Percentiles rank a stretch among this genome's conserved stretches.
Conservation (phyloP, 2,329 filamentous ascomycete genomes). For the Fusarium miscanthi region DNA sequence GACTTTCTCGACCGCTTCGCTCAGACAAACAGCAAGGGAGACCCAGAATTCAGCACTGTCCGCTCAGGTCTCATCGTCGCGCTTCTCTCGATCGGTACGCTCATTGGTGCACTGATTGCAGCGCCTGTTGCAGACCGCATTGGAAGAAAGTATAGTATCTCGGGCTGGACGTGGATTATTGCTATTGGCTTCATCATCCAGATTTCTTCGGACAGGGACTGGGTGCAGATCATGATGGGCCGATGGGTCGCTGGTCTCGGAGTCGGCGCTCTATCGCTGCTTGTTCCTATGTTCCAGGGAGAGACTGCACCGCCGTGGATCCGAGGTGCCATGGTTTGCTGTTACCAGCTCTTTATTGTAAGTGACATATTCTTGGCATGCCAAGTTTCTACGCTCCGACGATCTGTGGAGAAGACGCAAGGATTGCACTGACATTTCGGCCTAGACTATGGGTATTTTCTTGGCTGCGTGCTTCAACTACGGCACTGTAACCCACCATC, state of each 20-base stretch:
- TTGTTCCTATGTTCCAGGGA: slow-evolving; percentile 79
- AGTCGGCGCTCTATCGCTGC: slow-evolving; percentile 72
- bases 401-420: neutral
- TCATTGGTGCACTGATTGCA: slow-evolving; percentile 69
- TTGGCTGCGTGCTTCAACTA: slow-evolving; percentile 70
- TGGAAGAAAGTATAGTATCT: slow-evolving; percentile 72
- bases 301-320: slow-evolving; percentile 76
- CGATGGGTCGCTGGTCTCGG: slow-evolving; percentile 74
- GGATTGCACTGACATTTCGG: neutral
- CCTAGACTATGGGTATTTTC: slow-evolving; percentile 67
- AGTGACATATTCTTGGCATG: neutral
- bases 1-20: slow-evolving; percentile 66
- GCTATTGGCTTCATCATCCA: slow-evolving; percentile 76
- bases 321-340: slow-evolving; percentile 71
- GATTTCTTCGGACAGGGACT: slow-evolving; percentile 64
- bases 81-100: slow-evolving; percentile 68
- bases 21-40: slow-evolving; percentile 52
- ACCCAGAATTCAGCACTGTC: slow-evolving; percentile 60
- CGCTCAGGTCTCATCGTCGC: slow-evolving; percentile 69
- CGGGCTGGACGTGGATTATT: slow-evolving; percentile 69
- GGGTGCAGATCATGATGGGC: slow-evolving; percentile 75
- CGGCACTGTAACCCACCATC: slow-evolving; percentile 63
- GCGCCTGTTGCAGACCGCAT: slow-evolving; percentile 73
- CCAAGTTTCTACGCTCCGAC: neutral
- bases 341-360: slow-evolving; percentile 78